Base-by-base conservation (phyloP, 441 rosid species). In the Bocquillonia castaneifolia region DNA sequence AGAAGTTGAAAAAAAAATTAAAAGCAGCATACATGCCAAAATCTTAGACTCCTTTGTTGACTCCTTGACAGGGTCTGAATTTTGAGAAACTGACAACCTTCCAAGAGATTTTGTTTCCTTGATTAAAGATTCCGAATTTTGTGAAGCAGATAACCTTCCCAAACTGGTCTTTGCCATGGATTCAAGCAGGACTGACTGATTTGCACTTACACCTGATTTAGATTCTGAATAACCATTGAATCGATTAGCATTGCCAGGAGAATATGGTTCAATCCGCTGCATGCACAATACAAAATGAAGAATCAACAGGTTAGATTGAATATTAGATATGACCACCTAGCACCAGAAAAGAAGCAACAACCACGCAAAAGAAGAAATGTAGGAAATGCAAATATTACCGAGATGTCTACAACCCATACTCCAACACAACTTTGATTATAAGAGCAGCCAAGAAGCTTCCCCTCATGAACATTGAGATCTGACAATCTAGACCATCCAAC, bases 361-460 rank as follows among this genome's bases (percentile, higher is more conserved):
- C 23, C 55, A 44, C 26, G 34, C 44, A 69, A 72, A 58, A 76
- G 53, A 65, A 72, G 10, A 29, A 50, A 53, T 47, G 29, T 53
- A 67, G 54, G 72, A 67, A 63, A 28, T 61, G 72, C 4, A 68
- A 65, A 69, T 45, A 37, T 71, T 92, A 95, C 99, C 90, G 90
- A 85, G 80, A 90, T 87, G 79, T 92, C 98, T 34, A 87, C 99
- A 75, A 95, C 98, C 99, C 99, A 95, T 64, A 94, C 92, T 73
- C 98, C 99, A 26, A 94, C 99, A 73, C 99, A 90, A 67, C 89
- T 95, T 81, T 95, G 98, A 78, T 95, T 95, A 77, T 83, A 86
- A 17, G 99, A 95, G 82, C 99, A 95, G 69, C 96, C 98, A 50
- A 95, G 96, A 74, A 95, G 99, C 85, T 95, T 95, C 68, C 96